Base-by-base conservation (phyloP, 1,284 basidiomycete species). In the Anthracocystis setariae region DNA sequence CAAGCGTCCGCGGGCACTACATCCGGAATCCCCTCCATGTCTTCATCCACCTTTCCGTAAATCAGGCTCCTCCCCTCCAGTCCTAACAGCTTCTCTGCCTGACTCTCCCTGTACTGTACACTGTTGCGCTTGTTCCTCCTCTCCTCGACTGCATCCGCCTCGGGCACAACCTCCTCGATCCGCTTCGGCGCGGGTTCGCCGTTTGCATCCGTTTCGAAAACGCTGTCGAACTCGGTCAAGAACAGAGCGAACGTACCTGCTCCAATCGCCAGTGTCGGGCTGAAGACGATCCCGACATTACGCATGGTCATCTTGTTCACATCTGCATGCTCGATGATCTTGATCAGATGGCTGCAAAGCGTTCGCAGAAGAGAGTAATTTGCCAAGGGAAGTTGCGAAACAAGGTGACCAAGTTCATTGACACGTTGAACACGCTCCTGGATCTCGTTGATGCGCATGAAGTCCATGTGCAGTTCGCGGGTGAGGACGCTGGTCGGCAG, bases 251-350 rank as follows among this genome's bases (percentile, higher is more conserved):
- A 80, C 46, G 78, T 73, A 15, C 78, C 78, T 3, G 76, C 76
- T 20, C 75, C 74, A n/a, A 82, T 81, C 12, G 61, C 70, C 4
- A 82, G 63, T 18, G 80, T 81, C 2, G 80, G 79, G 35, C 78
- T 79, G 32, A 82, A 97, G 27, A 98, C 95, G 67, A 99, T 98
- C 20, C 94, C 94, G 25, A 98, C 93, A 81, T 99, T 99, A 33
- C 94, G 89, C 88, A 98, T 90, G 43, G 92, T 96, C 96, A 99
- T 99, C 87, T 96, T 98, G 88, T 98, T 98, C 62, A 91, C 86
- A 43, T 88, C 83, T 17, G 92, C 88, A 82, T 96, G 93, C 83
- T 93, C 90, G 45, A 97, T 93, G 77, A 99, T 92, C 55, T 94
- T 87, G 79, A 97, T 96, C 57, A 99, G 86, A 84, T 98, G 94